Percentiles rank a stretch among this genome's conserved stretches.
Conservation (phyloP, 306 rosid species). For the Lathyrus tuberosus region DNA sequence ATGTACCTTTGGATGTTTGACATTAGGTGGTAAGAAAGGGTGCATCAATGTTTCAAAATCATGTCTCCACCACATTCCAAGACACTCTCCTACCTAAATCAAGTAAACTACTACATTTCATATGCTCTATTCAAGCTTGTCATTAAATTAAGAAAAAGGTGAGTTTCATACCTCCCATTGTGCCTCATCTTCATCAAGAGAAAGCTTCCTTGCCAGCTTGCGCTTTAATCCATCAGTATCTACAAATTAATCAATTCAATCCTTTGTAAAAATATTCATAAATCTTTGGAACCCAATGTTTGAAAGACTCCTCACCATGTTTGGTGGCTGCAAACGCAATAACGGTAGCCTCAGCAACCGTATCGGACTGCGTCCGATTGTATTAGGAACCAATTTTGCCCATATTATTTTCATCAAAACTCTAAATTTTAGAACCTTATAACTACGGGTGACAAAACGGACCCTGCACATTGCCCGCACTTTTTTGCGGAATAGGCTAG, state of each 20-base stretch:
- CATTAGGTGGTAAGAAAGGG: slow-evolving; percentile 65
- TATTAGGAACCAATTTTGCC: too few species aligned
- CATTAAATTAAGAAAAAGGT: background rate
- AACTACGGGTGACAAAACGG: too few species aligned
- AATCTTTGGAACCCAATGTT: slow-evolving; percentile 20
- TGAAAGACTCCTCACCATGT: slow-evolving; percentile 5
- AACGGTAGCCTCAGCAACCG: too few species aligned
- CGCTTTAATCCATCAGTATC: slow-evolving; percentile 82
- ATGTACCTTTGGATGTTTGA: slow-evolving; percentile 69
- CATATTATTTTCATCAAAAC: too few species aligned
- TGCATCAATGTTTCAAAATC: slow-evolving; percentile 69
- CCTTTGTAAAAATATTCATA: background rate
- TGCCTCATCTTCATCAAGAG: slow-evolving; percentile 49
- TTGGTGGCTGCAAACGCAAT: too few species aligned
- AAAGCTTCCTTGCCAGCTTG: slow-evolving; percentile 74
- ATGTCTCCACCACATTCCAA: slow-evolving; percentile 89
- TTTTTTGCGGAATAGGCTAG: too few species aligned
- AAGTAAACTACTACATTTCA: slow-evolving; percentile 3
- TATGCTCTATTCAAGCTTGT: background rate
- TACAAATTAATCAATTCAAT: slow-evolving; percentile 40
- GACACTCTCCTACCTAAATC: slow-evolving; percentile 77
- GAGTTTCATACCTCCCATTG: slow-evolving; percentile 82
- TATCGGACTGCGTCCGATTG: too few species aligned
- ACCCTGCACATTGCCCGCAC: too few species aligned
- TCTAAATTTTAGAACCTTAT: too few species aligned